Evolutionary conservation across 2,329 filamentous ascomycete genomes (phyloP).

Genomic region (Coleophoma cylindrospora): DNA sequence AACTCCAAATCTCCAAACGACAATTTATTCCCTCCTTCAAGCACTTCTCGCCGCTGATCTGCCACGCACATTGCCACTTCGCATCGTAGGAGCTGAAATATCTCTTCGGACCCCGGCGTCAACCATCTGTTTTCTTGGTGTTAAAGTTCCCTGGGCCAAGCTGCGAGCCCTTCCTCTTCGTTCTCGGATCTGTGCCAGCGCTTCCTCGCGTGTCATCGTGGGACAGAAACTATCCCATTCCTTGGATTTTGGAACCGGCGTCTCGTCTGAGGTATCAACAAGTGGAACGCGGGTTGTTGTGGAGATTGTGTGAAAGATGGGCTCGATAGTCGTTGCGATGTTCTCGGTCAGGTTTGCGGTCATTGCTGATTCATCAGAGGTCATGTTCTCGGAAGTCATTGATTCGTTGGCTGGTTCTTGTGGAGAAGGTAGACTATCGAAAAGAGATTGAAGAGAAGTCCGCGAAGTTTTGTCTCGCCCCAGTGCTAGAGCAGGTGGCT

Average conservation of each 20-base stretch:
- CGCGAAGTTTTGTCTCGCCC: conserved; percentile 43
- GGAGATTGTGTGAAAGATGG: conserved; percentile 25
- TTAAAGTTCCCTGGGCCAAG: conserved; percentile 57
- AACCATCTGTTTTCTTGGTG: conserved; percentile 43
- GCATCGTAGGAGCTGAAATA: conserved; percentile 24
- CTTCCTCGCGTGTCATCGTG: conserved; percentile 68
- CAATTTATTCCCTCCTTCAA: neutral
- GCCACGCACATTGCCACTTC: conserved; percentile 16
- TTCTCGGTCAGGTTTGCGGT: conserved; percentile 22
- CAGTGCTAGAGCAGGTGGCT: conserved; percentile 55
- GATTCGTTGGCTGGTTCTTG: neutral
- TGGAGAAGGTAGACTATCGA: conserved; percentile 44
- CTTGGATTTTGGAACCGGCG: conserved; percentile 11
- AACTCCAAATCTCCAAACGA: conserved; percentile 2
- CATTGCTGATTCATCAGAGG: conserved; percentile 22
- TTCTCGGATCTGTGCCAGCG: conserved; percentile 70
- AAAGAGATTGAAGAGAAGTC: conserved; percentile 52
- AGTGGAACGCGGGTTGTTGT: conserved; percentile 27
- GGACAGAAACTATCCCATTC: conserved; percentile 49
- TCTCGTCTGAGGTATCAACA: conserved; percentile 19
- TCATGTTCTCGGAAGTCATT: conserved; percentile 9
- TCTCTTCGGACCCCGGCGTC: conserved; percentile 20
- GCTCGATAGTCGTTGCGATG: conserved; percentile 9
- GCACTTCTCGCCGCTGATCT: conserved; percentile 10
- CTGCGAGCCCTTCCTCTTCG: conserved; percentile 66